Evolutionary conservation across 352 stramenopile species (phyloP), one percentile per base, ranked within the genome.

Genomic region (Nothophytophthora sp.): DNA sequence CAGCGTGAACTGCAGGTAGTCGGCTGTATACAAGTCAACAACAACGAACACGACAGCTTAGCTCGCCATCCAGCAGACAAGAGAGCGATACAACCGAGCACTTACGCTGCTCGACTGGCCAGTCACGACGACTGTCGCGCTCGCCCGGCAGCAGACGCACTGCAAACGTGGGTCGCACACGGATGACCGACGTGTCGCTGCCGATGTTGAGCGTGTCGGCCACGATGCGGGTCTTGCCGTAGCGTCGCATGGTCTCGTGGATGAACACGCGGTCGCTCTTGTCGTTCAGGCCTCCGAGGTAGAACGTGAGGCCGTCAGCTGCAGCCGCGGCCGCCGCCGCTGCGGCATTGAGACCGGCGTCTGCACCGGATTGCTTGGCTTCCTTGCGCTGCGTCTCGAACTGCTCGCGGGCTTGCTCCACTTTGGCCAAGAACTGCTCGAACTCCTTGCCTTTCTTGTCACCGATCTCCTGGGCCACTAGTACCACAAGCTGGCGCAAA

Each of bases 1-100:
- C 15, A 99, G 59, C 28, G 98, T 92, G 70, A 99, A 98, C 55
- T 92, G 79, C 37, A 98, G 65, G 72, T 94, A 99, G 37, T 98
- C 81, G 50, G 86, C 87, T 79, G 47, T 33, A 32, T 60, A 73
- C 81, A 45, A 16, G 59, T 19, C 24, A 19, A 13, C 35, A 10
- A 37, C 8, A 50, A 7, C 12, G 25, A 52, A 35, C 33, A 5
- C 43, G 13, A 64, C 8, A 73, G 37, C n/a, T n/a, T n/a, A n/a
- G n/a, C n/a, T 50, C 16, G 7, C 13, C 24, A 53, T 32, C 16
- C 2, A 3, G 13, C 15, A 6, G 2, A 36, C 11, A 6, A 50
- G 12, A 18, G 30, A 20, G 24, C 1, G 1, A 30, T 15, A 22
- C 6, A 44, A 5, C n/a, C n/a, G n/a, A n/a, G 23, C 10, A 78